A percentile compares a stretch with the other conserved stretches of the same genome.
Conservation (phyloP, 2,329 filamentous ascomycete species). For the Karstenula rhodostoma region DNA sequence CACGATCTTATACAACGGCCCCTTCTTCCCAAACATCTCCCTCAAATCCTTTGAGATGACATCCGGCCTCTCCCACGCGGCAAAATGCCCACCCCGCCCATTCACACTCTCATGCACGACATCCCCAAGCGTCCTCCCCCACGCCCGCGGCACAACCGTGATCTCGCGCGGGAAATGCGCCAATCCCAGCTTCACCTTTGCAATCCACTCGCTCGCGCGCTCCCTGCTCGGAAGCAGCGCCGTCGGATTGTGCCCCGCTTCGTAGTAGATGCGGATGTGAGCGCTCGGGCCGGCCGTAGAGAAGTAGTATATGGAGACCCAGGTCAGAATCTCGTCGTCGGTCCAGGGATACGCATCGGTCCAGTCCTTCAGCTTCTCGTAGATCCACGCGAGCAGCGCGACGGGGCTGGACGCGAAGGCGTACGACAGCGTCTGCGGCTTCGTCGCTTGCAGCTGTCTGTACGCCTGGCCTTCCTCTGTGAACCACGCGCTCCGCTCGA, state of each 20-base stretch:
- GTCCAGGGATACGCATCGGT: slow-evolving; percentile 76
- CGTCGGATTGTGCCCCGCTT: slow-evolving; percentile 58
- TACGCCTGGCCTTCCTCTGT: slow-evolving; percentile 65
- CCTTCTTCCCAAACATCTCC: slow-evolving; percentile 65
- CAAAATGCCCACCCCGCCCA: slow-evolving; percentile 67
- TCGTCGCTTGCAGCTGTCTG: slow-evolving; percentile 67
- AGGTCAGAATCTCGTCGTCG: slow-evolving; percentile 78
- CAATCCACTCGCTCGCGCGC: slow-evolving; percentile 53
- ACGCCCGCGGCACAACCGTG: slow-evolving; percentile 61
- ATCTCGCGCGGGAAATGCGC: slow-evolving; percentile 68
- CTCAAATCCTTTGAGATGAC: slow-evolving; percentile 62
- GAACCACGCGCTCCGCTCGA: slow-evolving; percentile 67
- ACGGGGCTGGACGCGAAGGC: slow-evolving; percentile 74
- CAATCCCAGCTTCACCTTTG: slow-evolving; percentile 60
- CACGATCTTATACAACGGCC: slow-evolving; percentile 44
- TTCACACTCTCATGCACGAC: slow-evolving; percentile 66
- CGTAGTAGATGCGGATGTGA: slow-evolving; percentile 76
- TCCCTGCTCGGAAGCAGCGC: slow-evolving; percentile 39
- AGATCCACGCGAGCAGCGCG: slow-evolving; percentile 77
- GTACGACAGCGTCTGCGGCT: slow-evolving; percentile 77
- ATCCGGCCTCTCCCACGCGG: slow-evolving; percentile 65
- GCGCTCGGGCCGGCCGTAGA: slow-evolving; percentile 73
- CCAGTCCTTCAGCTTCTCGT: slow-evolving; percentile 83
- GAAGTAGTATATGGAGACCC: slow-evolving; percentile 78
- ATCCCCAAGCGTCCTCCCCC: slow-evolving; percentile 64